Percentiles rank a stretch among this genome's conserved stretches.
These are phyloP conservation scores for Diaporthe longicolla DNA, from an alignment of 2,329 filamentous ascomycete species.

Conservation along the genomic window DNA sequence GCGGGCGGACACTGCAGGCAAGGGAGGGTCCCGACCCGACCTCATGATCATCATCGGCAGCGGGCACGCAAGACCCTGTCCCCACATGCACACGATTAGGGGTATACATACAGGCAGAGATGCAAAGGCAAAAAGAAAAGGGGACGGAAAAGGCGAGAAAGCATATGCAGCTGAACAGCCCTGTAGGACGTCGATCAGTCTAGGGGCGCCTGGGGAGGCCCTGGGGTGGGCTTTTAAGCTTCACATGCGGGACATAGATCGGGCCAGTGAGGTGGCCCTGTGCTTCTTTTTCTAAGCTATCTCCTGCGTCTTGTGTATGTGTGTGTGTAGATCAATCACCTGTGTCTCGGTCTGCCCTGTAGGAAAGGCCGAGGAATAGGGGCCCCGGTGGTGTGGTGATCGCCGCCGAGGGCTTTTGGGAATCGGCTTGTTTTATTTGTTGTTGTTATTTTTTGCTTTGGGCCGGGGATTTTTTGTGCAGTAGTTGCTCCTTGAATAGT, in stretches of 20 bases:
- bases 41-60: background rate
- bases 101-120: background rate
- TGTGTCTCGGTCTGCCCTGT: conserved; percentile 13
- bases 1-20: too few species aligned
- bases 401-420: conserved; percentile 1
- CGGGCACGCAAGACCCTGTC: background rate
- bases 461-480: background rate
- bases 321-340: conserved; percentile 16
- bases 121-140: background rate
- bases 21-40: too few species aligned
- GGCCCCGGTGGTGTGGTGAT: background rate
- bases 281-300: background rate
- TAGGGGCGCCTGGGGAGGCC: background rate
- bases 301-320: background rate
- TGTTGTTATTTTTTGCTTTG: background rate
- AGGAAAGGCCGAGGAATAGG: background rate
- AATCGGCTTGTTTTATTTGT: background rate
- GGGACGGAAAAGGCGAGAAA: background rate
- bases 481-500: background rate
- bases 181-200: conserved; percentile 9
- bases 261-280: background rate
- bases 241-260: conserved; percentile 22
- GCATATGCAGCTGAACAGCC: background rate
- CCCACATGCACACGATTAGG: background rate
- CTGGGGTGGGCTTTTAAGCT: conserved; percentile 12